These are phyloP conservation scores for Lactifluus subvellereus DNA, from an alignment of 768 basidiomycete genomes.

Conservation along the genomic window DNA sequence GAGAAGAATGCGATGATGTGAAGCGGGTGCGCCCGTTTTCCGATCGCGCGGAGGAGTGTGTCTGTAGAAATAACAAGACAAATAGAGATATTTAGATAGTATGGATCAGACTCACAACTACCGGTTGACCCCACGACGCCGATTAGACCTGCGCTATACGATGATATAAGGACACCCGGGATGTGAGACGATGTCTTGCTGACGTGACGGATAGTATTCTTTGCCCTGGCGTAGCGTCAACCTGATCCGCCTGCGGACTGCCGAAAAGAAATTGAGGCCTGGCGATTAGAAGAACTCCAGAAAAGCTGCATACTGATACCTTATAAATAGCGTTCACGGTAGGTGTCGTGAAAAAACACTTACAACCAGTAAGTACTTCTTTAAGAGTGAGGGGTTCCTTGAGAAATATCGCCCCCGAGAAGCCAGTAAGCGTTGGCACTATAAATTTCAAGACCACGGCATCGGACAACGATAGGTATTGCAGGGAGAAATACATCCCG, in stretches of 20 bases:
- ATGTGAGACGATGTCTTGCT: slow-evolving; percentile 11
- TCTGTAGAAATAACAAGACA: slow-evolving; percentile 30
- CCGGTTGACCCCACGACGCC: slow-evolving; percentile 60
- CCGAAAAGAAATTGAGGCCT: slow-evolving; percentile 74
- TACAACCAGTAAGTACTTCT: slow-evolving; percentile 53
- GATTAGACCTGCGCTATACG: slow-evolving; percentile 49
- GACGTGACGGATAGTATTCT: slow-evolving; percentile 59
- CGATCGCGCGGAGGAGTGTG: slow-evolving; percentile 58
- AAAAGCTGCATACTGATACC: slow-evolving; percentile 50
- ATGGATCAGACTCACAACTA: slow-evolving; percentile 48
- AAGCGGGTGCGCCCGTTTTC: slow-evolving; percentile 66
- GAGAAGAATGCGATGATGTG: slow-evolving; percentile 70
- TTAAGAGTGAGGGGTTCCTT: slow-evolving; percentile 51
- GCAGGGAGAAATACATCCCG: slow-evolving; percentile 63
- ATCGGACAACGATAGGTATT: slow-evolving; percentile 74
- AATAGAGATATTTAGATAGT: not conserved
- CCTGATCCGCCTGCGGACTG: not conserved
- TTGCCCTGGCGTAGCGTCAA: slow-evolving; percentile 29
- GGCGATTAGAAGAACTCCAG: slow-evolving; percentile 78
- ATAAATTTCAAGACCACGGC: slow-evolving; percentile 74
- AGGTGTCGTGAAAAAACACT: slow-evolving; percentile 11
- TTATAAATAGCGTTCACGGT: not conserved
- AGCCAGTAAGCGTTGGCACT: slow-evolving; percentile 55
- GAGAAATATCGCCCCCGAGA: slow-evolving; percentile 56
- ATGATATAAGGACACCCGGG: not conserved